Evolutionary conservation across 257 asterid genomes (phyloP).

Genomic region (Solanum ossicruentum): DNA sequence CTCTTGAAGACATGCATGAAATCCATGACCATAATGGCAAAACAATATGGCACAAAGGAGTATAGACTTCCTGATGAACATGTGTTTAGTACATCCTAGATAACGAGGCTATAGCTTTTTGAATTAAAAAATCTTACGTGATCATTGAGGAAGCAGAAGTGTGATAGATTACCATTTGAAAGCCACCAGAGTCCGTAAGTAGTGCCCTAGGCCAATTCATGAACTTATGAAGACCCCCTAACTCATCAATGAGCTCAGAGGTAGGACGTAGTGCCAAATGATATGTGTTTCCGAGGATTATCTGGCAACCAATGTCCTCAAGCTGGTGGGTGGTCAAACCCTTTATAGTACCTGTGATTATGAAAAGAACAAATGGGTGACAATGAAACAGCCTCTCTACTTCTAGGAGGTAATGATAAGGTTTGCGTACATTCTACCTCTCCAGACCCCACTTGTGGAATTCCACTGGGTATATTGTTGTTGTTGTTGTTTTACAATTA

Average conservation of each 20-base stretch:
- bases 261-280: conserved; percentile 97
- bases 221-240: conserved; percentile 94
- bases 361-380: conserved; percentile 2
- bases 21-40: neutral
- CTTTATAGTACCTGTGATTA: conserved; percentile 72
- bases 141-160: neutral
- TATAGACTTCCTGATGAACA: neutral
- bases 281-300: conserved; percentile 93
- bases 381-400: neutral
- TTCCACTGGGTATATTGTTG: too few relatives aligned
- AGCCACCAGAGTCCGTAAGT: conserved; percentile 98
- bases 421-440: too few relatives aligned
- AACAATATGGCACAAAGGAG: neutral
- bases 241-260: conserved; percentile 86
- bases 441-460: too few relatives aligned
- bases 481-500: neutral
- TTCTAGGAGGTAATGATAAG: too few relatives aligned
- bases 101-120: neutral
- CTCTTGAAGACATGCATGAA: neutral
- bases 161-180: conserved; percentile 71
- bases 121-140: neutral
- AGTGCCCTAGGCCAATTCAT: conserved; percentile 97
- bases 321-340: conserved; percentile 81
- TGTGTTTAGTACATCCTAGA: neutral
- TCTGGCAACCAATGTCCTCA: conserved; percentile 97